Percentiles rank a stretch among this genome's conserved stretches.
phyloP scores from a whole-genome alignment of 2,329 filamentous ascomycete species.

The Epichloe festucae region DNA sequence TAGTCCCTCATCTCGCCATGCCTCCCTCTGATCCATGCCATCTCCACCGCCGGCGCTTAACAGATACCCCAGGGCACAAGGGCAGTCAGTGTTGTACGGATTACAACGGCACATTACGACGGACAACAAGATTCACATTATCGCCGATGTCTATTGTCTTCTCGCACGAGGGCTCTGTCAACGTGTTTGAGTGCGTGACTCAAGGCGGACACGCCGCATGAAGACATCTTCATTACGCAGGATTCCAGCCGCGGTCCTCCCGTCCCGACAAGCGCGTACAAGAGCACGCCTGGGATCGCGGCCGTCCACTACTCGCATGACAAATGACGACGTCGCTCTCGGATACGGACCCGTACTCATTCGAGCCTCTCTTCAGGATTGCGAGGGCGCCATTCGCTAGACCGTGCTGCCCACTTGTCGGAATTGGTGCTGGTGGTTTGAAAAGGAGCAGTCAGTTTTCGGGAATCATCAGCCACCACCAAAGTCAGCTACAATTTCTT shows the following conservation, averaged over 20 bases:
- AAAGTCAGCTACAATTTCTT: too few relatives aligned
- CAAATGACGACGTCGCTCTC: background rate
- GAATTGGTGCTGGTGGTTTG: too few relatives aligned
- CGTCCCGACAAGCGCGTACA: background rate
- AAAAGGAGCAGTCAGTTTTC: too few relatives aligned
- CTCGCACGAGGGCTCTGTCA: background rate
- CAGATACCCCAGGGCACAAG: background rate
- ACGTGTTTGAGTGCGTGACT: background rate
- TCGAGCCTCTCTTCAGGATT: too few relatives aligned
- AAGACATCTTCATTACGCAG: background rate
- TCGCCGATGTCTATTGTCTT: background rate
- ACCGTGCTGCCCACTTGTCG: too few relatives aligned
- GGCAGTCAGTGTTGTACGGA: background rate
- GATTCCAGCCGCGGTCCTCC: background rate
- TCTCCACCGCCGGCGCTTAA: background rate
- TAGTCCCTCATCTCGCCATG: background rate
- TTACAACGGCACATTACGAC: background rate
- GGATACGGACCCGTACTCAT: too few relatives aligned
- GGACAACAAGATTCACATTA: background rate
- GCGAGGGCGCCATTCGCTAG: too few relatives aligned
- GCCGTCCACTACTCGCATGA: background rate
- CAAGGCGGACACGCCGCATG: background rate
- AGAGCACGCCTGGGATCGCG: background rate
- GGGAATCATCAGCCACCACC: too few relatives aligned
- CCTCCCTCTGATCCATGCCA: constrained; percentile 1